A percentile compares a stretch with the other conserved stretches of the same genome.
phyloP scores from a whole-genome alignment of 441 rosid genomes.

The Bocquillonia castaneifolia region DNA sequence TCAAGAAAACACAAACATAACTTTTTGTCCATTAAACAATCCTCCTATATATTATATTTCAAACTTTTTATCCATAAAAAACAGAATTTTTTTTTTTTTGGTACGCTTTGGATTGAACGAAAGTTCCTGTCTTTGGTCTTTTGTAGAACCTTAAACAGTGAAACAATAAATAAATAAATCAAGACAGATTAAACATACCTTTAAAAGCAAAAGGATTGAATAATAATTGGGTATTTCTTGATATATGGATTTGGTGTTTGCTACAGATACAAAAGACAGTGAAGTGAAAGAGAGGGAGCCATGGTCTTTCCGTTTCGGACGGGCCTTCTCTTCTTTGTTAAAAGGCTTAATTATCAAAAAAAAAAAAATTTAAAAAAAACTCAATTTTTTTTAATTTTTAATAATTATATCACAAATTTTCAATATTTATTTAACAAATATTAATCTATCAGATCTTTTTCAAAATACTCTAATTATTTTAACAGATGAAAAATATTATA shows the following conservation, averaged over 20 bases:
- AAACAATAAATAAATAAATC: not conserved
- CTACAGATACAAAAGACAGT: not conserved
- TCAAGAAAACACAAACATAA: not conserved
- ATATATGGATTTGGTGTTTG: not conserved
- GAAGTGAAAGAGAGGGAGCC: not conserved
- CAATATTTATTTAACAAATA: too few relatives aligned
- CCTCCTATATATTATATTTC: not conserved
- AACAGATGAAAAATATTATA: too few relatives aligned
- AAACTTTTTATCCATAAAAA: not conserved
- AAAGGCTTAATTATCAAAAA: too few relatives aligned
- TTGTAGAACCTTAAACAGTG: not conserved
- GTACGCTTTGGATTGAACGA: conserved; percentile 12
- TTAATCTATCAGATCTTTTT: too few relatives aligned
- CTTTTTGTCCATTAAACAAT: not conserved
- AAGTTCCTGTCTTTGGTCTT: not conserved
- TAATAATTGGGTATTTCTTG: not conserved
- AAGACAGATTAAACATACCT: not conserved
- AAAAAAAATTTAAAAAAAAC: too few relatives aligned
- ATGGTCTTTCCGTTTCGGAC: too few relatives aligned
- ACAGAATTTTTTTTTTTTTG: not conserved
- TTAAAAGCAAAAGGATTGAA: too few relatives aligned
- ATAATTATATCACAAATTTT: too few relatives aligned
- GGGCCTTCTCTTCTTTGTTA: too few relatives aligned
- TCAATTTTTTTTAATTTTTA: too few relatives aligned
- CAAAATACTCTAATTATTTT: too few relatives aligned